Percentiles rank a stretch among this genome's conserved stretches.
Evolutionary conservation across 345 rosid genomes (phyloP).

Genomic region (Moringa oleifera): DNA sequence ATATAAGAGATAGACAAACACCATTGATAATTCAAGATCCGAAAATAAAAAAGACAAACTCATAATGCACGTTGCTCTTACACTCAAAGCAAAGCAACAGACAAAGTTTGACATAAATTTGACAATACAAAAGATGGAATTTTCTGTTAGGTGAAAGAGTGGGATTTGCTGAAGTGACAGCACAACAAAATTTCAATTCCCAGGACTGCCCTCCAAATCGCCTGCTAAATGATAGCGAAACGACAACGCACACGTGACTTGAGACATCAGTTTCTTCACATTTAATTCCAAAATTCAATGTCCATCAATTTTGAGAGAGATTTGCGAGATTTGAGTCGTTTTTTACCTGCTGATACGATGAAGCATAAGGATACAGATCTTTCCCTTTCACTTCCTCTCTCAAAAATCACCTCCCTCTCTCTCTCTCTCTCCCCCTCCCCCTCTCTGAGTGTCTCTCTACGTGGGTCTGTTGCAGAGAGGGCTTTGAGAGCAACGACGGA

Average conservation of each 20-base stretch:
- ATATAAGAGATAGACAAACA: not conserved
- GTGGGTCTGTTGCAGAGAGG: not conserved
- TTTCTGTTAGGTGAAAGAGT: conserved; percentile 38
- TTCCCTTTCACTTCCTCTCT: not conserved
- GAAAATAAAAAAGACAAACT: conserved; percentile 1
- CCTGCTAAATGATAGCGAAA: conserved; percentile 28
- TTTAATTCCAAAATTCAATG: not conserved
- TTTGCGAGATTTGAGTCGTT: conserved; percentile 17
- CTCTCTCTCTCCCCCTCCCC: too few species aligned
- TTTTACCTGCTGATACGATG: conserved; percentile 26
- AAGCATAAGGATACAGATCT: conserved; percentile 28
- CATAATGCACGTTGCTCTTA: conserved; percentile 23
- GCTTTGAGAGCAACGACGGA: not conserved
- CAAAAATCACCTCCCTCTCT: not conserved
- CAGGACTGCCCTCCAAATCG: conserved; percentile 13
- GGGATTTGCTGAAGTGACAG: conserved; percentile 37
- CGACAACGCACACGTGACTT: conserved; percentile 24
- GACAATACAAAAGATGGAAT: not conserved
- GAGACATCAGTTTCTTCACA: not conserved
- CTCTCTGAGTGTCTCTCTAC: too few species aligned
- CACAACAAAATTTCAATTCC: conserved; percentile 33
- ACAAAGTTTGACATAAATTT: not conserved
- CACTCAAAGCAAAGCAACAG: conserved; percentile 44
- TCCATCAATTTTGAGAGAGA: conserved; percentile 5
- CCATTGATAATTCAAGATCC: not conserved